Base-by-base conservation (phyloP, 179 eudicot species). In the Silene noctiflora region DNA sequence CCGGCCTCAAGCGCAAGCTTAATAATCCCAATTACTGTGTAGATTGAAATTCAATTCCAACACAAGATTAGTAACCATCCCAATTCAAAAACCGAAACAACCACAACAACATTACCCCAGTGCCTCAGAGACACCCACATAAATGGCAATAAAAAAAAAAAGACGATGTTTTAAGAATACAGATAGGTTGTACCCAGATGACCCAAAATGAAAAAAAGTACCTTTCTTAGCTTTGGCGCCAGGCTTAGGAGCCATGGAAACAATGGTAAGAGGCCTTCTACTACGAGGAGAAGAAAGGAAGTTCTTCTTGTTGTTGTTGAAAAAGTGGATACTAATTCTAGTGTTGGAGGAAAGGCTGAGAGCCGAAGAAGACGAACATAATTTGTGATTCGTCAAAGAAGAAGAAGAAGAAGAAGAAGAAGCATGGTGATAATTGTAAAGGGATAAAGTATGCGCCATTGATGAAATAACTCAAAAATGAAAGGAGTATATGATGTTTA, bases 1-100 rank as follows among this genome's bases (percentile, higher is more conserved):
- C 99, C 99, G 6, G 99, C 99, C 69, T 95, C 99, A 67, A 95
- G 83, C 13, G 98, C 98, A 63, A 95, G 87, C 90, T 95, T 93
- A 51, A 95, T 87, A 35, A 95, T 51, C 79, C 93, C 99, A 70
- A 91, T 83, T 4, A 71, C 74, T 71, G 74, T 11, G 5, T 39
- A 39, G 0, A 8, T 39, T 39, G 46, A 8, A 39, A 39, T 39
- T 39, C 46, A 39, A 39, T 7, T 7, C 11, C 46, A 39, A 39
- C 46, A 8, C 46, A 39, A 0, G 0, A 39, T 39, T 39, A 39
- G 46, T 0, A 39, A 39, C 46, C 11, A 22, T 4, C 29, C 39
- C 33, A 73, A 73, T 73, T 12, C 7, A 60, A 5, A 20, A 58
- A 44, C 16, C 11, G 21, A 7, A 7, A 19, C 25, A 5, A 6